phyloP scores from a whole-genome alignment of 2,329 filamentous ascomycete species.

The Claviceps paspali region DNA sequence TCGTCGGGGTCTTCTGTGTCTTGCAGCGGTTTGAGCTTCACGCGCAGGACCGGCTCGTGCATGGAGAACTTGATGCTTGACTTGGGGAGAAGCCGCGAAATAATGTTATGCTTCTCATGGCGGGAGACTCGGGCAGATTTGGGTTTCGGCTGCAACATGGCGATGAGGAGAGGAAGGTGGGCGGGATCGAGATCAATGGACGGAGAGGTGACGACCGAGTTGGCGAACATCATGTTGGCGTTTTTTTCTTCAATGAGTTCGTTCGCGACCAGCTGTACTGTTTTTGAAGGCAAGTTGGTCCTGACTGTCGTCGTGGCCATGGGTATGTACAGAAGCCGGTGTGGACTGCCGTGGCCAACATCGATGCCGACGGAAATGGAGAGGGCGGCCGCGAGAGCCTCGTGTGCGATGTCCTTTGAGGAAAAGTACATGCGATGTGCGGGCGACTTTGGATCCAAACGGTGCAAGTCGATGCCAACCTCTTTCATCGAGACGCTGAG shows the following conservation, averaged over 20 bases:
- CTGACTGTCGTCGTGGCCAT: conserved; percentile 95
- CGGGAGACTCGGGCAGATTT: conserved; percentile 19
- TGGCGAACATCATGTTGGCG: conserved; percentile 90
- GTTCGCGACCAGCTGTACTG: conserved; percentile 61
- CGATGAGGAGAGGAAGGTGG: conserved; percentile 73
- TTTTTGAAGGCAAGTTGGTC: conserved; percentile 89
- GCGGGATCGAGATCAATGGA: conserved; percentile 86
- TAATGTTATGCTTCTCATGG: conserved; percentile 47
- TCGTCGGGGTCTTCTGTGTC: conserved; percentile 53
- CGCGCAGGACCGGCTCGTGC: conserved; percentile 86
- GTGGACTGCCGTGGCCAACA: conserved; percentile 71
- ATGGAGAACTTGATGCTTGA: conserved; percentile 90
- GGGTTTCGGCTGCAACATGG: conserved; percentile 48
- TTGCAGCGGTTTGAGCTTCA: conserved; percentile 69
- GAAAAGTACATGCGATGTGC: conserved; percentile 98
- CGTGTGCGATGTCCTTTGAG: conserved; percentile 80
- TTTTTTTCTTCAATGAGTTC: conserved; percentile 71
- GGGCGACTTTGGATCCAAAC: conserved; percentile 80
- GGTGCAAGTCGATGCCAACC: conserved; percentile 80
- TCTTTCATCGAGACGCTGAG: conserved; percentile 93
- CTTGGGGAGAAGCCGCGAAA: conserved; percentile 86
- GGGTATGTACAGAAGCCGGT: conserved; percentile 81
- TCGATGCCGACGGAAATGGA: conserved; percentile 87
- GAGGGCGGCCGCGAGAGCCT: conserved; percentile 80
- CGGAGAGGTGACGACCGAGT: conserved; percentile 89